phyloP scores from a whole-genome alignment of 345 rosid species.

The Euphorbia tirucalli region DNA sequence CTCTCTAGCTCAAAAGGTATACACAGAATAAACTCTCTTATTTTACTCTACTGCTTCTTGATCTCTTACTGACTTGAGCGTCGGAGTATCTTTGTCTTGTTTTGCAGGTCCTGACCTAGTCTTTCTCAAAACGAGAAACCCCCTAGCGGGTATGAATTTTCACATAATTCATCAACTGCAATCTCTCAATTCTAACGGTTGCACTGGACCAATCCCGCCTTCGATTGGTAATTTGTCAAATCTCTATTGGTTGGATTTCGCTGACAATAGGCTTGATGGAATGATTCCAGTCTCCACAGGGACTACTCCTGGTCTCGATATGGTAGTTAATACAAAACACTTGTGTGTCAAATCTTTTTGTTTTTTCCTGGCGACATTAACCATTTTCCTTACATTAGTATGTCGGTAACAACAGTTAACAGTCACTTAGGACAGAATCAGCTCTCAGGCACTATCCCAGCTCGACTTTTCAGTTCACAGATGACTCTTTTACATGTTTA shows the following conservation, averaged over 20 bases:
- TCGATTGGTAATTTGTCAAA: conserved; percentile 50
- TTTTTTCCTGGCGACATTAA: neutral
- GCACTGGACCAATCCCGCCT: conserved; percentile 68
- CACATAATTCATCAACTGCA: too few species aligned
- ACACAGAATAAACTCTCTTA: too few species aligned
- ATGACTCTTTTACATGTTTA: conserved; percentile 81
- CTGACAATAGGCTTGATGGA: conserved; percentile 74
- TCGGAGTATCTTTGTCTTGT: too few species aligned
- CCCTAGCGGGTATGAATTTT: too few species aligned
- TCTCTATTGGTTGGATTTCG: conserved; percentile 78
- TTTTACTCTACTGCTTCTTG: too few species aligned
- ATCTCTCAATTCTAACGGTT: conserved; percentile 70
- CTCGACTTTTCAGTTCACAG: conserved; percentile 54
- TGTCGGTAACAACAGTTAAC: conserved; percentile 2
- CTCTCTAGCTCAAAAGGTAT: too few species aligned
- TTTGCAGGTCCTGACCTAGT: too few species aligned
- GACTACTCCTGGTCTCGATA: conserved; percentile 72
- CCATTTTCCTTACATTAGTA: conserved; percentile 9
- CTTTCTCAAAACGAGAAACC: too few species aligned
- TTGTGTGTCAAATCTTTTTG: conserved; percentile 54
- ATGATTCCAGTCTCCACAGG: conserved; percentile 71
- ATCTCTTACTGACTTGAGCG: too few species aligned
- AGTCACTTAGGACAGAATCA: conserved; percentile 75
- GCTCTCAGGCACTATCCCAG: conserved; percentile 66
- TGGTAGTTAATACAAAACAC: conserved; percentile 62